These are phyloP conservation scores for Suillus occidentalis DNA, from an alignment of 768 basidiomycete species.

Conservation along the genomic window DNA sequence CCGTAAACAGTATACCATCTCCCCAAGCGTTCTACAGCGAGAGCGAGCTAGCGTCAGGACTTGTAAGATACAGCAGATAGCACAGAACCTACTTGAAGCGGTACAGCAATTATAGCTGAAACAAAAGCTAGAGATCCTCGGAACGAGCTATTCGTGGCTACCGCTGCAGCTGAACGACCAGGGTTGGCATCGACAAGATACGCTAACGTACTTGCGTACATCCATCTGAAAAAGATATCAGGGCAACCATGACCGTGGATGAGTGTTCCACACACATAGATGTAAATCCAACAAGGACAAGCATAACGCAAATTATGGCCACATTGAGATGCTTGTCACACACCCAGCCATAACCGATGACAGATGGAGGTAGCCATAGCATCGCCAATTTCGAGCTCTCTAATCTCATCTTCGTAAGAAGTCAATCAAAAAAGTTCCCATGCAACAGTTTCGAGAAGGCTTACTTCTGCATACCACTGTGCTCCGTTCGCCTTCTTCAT, in stretches of 20 bases:
- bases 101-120: constrained; percentile 70
- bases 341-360: constrained; percentile 77
- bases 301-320: constrained; percentile 64
- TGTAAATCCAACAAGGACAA: constrained; percentile 75
- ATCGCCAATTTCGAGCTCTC: constrained; percentile 60
- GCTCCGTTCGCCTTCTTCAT: constrained; percentile 48
- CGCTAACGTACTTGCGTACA: constrained; percentile 71
- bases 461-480: constrained; percentile 62
- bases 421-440: background rate
- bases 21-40: constrained; percentile 58
- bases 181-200: constrained; percentile 87
- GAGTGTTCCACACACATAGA: constrained; percentile 53
- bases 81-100: constrained; percentile 48
- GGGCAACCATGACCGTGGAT: background rate
- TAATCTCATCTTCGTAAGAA: constrained; percentile 62
- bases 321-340: constrained; percentile 62
- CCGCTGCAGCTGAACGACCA: constrained; percentile 75
- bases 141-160: constrained; percentile 75
- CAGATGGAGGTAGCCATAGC: constrained; percentile 52
- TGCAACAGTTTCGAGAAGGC: constrained; percentile 9
- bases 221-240: constrained; percentile 39
- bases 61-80: background rate
- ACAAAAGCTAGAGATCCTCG: constrained; percentile 70
- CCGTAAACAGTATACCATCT: constrained; percentile 78
- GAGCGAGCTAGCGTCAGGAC: constrained; percentile 1